These are phyloP conservation scores for Penicillium expansum DNA, from an alignment of 2,329 filamentous ascomycete genomes.

Conservation along the genomic window DNA sequence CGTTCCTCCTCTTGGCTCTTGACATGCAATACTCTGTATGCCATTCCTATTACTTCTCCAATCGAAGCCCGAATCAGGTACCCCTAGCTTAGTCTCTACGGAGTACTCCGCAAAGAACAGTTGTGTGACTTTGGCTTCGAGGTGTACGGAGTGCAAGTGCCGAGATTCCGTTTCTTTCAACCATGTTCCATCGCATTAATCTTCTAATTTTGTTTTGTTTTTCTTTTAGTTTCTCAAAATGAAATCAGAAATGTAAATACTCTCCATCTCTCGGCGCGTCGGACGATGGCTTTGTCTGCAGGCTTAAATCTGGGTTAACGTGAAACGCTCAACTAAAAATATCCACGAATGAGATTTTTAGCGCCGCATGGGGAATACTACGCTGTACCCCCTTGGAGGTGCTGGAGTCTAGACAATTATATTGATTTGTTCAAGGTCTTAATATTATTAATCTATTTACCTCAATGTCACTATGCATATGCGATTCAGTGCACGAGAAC, in stretches of 20 bases:
- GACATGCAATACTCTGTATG: neutral
- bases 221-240: neutral
- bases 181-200: neutral
- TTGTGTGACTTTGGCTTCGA: too few relatives aligned
- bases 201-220: too few relatives aligned
- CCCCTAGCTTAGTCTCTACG: neutral
- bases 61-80: neutral
- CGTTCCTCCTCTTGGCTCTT: neutral
- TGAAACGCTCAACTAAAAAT: constrained; percentile 10
- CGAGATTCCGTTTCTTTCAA: neutral
- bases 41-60: neutral
- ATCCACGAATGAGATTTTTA: neutral
- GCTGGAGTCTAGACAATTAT: neutral
- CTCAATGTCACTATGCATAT: neutral
- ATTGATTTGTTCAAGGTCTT: neutral
- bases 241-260: neutral
- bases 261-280: neutral
- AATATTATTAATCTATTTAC: neutral
- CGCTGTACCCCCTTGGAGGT: neutral
- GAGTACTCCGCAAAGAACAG: too few relatives aligned
- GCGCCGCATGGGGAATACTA: neutral
- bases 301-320: neutral
- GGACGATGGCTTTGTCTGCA: constrained; percentile 1
- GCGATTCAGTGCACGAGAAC: neutral
- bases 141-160: neutral